Evolutionary conservation across 768 basidiomycete species (phyloP), one percentile per base, ranked within the genome.

Genomic region (Agaricus sinodeliciosus): DNA sequence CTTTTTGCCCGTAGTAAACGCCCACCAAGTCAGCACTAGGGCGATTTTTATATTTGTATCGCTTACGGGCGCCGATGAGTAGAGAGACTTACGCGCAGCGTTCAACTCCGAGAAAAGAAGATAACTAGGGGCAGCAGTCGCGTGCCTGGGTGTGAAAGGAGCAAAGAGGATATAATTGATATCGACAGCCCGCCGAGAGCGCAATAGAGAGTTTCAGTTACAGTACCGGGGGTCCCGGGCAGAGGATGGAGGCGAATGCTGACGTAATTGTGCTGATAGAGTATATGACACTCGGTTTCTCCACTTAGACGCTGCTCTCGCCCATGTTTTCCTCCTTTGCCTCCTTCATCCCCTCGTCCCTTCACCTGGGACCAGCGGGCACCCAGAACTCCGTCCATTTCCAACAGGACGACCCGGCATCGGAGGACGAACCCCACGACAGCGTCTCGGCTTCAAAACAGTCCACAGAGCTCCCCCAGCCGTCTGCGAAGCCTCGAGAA

Each of bases 311-410:
- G 22, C 42, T 43, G 31, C 31, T 47, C 52, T 35, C 45, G 47
- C 45, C 40, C 46, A 81, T 81, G 79, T 74, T 81, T 62, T 73
- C 79, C 51, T 73, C 74, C 47, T 64, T 80, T 49, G 70, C 79
- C 6, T 74, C 76, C 2, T 73, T 79, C 56, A 62, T 81, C 0
- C 78, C 80, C 36, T 67, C 75, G 27, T 64, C 68, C n/a, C 64
- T 78, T n/a, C 76, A 77, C 59, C 59, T 54, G n/a, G 53, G 26
- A 39, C 35, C 42, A 59, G 53, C 37, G 60, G 58, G 53, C 52
- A 60, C 44, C 67, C 60, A 46, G 56, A 60, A 48, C 57, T 60
- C 18, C 47, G 22, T 63, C 59, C 58, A 49, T 59, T 60, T 57
- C 62, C 61, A 58, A 58, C 56, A 34, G 13, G 54, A 55, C 27